A percentile compares a stretch with the other conserved stretches of the same genome.
Evolutionary conservation across 2,329 filamentous ascomycete genomes (phyloP).

Genomic region (Lachnum nothofagi): DNA sequence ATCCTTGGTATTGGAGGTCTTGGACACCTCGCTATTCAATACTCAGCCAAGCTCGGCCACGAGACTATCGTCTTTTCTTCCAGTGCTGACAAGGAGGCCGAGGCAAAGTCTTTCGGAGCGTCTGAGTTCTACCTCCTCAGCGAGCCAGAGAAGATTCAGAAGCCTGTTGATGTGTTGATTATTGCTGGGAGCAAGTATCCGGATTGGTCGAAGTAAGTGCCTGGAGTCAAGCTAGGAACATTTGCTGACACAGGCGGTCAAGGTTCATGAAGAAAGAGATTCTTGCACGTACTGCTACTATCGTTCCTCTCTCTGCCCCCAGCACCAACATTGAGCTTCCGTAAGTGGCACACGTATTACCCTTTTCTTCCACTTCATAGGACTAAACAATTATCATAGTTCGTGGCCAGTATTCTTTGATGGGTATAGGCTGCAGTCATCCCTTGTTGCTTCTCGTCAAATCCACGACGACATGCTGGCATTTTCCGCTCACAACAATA

Average conservation of each 20-base stretch:
- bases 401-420: slow-evolving; percentile 6
- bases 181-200: slow-evolving; percentile 29
- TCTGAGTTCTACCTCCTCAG: slow-evolving; percentile 37
- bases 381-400: not conserved
- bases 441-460: slow-evolving; percentile 7
- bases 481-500: slow-evolving; percentile 10
- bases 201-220: slow-evolving; percentile 33
- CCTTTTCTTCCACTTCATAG: not conserved
- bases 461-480: slow-evolving; percentile 13
- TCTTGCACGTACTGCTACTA: slow-evolving; percentile 45
- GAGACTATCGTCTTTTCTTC: slow-evolving; percentile 44
- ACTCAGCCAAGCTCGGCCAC: slow-evolving; percentile 47
- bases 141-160: slow-evolving; percentile 15
- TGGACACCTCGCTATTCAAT: slow-evolving; percentile 57
- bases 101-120: slow-evolving; percentile 57
- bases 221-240: not conserved
- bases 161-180: slow-evolving; percentile 21
- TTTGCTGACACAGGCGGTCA: not conserved
- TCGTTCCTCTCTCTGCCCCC: slow-evolving; percentile 39
- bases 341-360: not conserved
- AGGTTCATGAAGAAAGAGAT: slow-evolving; percentile 14
- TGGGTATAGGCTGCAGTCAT: slow-evolving; percentile 9
- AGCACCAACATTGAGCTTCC: slow-evolving; percentile 8
- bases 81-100: slow-evolving; percentile 49
- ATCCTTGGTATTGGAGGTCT: slow-evolving; percentile 53